Evolutionary conservation across 1,284 basidiomycete species (phyloP).

Genomic region (Vanrija humicola): DNA sequence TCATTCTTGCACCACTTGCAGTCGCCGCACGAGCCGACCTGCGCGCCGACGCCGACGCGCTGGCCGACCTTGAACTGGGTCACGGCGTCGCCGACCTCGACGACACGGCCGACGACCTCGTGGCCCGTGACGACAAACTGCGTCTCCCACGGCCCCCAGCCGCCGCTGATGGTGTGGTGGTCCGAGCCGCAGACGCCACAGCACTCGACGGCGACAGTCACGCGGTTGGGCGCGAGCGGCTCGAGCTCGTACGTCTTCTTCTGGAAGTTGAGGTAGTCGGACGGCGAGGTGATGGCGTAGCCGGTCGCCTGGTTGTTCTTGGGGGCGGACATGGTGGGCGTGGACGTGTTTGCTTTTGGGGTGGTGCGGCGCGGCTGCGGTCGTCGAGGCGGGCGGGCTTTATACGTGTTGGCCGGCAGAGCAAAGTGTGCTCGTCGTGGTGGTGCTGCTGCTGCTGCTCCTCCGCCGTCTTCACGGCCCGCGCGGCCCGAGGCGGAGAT

Average conservation of each 20-base stretch:
- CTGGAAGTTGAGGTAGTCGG: constrained; percentile 48
- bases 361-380: neutral
- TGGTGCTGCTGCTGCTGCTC: no score
- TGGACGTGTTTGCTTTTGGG: neutral
- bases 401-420: no score
- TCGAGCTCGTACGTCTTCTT: constrained; percentile 64
- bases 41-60: constrained; percentile 53
- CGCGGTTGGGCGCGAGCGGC: constrained; percentile 59
- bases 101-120: constrained; percentile 52
- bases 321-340: constrained; percentile 7
- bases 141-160: constrained; percentile 44
- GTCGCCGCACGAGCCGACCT: constrained; percentile 45
- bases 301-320: constrained; percentile 21
- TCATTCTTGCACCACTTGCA: constrained; percentile 47
- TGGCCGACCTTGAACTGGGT: constrained; percentile 51
- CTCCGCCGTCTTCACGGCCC: no score
- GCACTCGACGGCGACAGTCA: constrained; percentile 72
- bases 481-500: no score
- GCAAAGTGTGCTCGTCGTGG: no score
- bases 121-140: constrained; percentile 52
- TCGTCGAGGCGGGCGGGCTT: no score
- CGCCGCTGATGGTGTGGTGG: constrained; percentile 48
- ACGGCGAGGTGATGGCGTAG: constrained; percentile 43
- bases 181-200: constrained; percentile 47
- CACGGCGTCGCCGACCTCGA: constrained; percentile 50